Evolutionary conservation across 805 yeast genomes (phyloP).

Genomic region (Blastobotrys terrestris): DNA sequence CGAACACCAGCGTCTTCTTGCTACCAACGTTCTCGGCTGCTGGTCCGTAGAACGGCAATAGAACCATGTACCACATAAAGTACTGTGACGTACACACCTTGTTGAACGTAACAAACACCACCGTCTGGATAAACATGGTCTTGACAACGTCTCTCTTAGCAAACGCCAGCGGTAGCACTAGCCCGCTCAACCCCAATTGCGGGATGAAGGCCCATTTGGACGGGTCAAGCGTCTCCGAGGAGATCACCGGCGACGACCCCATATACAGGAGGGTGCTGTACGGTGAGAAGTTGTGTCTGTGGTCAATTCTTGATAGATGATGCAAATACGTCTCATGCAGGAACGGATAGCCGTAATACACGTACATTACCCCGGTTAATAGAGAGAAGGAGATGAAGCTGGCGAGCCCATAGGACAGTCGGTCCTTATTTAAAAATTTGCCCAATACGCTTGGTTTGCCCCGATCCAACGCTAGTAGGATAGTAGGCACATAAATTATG

Average conservation of each 20-base stretch:
- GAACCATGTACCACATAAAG: conserved; percentile 87
- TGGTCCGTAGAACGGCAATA: conserved; percentile 58
- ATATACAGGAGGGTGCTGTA: conserved; percentile 63
- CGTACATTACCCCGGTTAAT: conserved; percentile 57
- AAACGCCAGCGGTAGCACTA: conserved; percentile 51
- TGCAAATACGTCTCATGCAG: conserved; percentile 73
- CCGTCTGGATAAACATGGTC: conserved; percentile 68
- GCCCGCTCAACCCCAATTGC: conserved; percentile 56
- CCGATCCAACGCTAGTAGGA: conserved; percentile 41
- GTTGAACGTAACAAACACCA: conserved; percentile 70
- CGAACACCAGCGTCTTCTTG: neutral
- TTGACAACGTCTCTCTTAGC: conserved; percentile 40
- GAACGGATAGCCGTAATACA: conserved; percentile 66
- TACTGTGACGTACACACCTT: conserved; percentile 92
- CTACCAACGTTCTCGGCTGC: neutral
- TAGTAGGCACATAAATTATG: conserved; percentile 74
- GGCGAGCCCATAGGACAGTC: conserved; percentile 39
- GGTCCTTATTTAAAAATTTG: conserved; percentile 34
- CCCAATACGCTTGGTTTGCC: conserved; percentile 12
- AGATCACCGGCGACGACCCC: conserved; percentile 34
- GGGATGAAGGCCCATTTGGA: conserved; percentile 75
- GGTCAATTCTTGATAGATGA: conserved; percentile 80
- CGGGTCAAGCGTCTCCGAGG: conserved; percentile 38
- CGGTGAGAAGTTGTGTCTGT: conserved; percentile 88
- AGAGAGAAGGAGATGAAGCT: conserved; percentile 39